A percentile compares a stretch with the other conserved stretches of the same genome.
These are phyloP conservation scores for Fusarium keratoplasticum DNA, from an alignment of 2,329 filamentous ascomycete genomes.

Conservation along the genomic window DNA sequence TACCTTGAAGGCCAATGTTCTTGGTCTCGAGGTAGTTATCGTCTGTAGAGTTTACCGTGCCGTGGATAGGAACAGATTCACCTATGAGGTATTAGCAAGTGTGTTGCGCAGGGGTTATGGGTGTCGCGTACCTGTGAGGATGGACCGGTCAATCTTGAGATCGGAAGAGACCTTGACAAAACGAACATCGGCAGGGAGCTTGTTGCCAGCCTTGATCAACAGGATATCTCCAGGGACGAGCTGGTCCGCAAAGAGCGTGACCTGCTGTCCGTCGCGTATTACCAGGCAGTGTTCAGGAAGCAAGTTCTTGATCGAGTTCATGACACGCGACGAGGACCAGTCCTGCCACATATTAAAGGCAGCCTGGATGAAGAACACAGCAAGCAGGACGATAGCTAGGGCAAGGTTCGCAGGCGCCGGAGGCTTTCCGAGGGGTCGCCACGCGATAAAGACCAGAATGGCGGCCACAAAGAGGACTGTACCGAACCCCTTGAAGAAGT, in stretches of 20 bases:
- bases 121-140: conserved; percentile 61
- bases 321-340: conserved; percentile 80
- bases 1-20: conserved; percentile 83
- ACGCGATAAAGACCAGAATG: conserved; percentile 80
- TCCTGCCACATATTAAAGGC: conserved; percentile 79
- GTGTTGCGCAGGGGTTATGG: background rate
- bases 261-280: conserved; percentile 67
- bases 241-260: conserved; percentile 64
- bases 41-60: conserved; percentile 74
- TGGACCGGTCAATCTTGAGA: conserved; percentile 77
- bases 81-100: conserved; percentile 51
- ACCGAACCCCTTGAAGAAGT: conserved; percentile 84
- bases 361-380: conserved; percentile 77
- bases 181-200: conserved; percentile 78
- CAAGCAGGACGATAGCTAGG: conserved; percentile 77
- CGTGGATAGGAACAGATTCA: conserved; percentile 74
- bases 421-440: conserved; percentile 79
- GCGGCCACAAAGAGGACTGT: conserved; percentile 75
- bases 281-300: conserved; percentile 78
- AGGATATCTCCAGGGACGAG: conserved; percentile 80
- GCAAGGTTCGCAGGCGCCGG: conserved; percentile 77
- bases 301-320: conserved; percentile 84
- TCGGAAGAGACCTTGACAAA: conserved; percentile 77
- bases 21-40: conserved; percentile 81
- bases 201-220: conserved; percentile 76